Evolutionary conservation across 2,329 filamentous ascomycete species (phyloP).

Genomic region (Alternaria sp.): DNA sequence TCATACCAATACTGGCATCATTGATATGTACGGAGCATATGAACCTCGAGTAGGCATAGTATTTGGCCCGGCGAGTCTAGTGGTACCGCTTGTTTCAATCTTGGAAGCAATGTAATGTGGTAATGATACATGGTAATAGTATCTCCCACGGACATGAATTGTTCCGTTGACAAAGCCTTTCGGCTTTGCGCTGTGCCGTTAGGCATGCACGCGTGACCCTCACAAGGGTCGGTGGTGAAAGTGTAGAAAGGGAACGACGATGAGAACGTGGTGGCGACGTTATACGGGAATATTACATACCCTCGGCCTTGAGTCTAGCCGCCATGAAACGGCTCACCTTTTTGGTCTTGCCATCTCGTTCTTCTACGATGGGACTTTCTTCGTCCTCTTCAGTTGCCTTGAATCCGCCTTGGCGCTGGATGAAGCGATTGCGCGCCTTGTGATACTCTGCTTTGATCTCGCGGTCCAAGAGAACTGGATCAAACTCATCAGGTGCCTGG

Average conservation of each 20-base stretch:
- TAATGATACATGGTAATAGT: constrained; percentile 41
- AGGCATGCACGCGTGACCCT: no score
- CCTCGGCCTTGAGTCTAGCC: constrained; percentile 60
- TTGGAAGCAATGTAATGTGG: constrained; percentile 49
- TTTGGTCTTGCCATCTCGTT: constrained; percentile 65
- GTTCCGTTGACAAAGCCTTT: constrained; percentile 28
- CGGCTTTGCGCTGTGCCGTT: neutral
- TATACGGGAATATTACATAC: constrained; percentile 27
- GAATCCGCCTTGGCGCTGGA: constrained; percentile 84
- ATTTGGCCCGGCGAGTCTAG: constrained; percentile 41
- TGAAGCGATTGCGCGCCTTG: constrained; percentile 79
- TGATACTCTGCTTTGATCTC: constrained; percentile 86
- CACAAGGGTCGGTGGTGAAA: neutral
- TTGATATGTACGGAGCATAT: constrained; percentile 32
- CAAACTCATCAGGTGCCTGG: constrained; percentile 59
- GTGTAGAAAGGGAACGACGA: neutral
- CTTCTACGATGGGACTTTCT: constrained; percentile 68
- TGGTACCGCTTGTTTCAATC: constrained; percentile 34
- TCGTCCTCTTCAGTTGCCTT: constrained; percentile 70
- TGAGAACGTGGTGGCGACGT: neutral
- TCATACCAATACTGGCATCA: neutral
- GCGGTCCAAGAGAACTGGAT: constrained; percentile 73
- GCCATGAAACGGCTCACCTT: constrained; percentile 77
- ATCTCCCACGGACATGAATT: constrained; percentile 48
- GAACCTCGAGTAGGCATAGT: constrained; percentile 39